phyloP scores from a whole-genome alignment of 176 grass and related monocot species.

The Lolium multiflorum region DNA sequence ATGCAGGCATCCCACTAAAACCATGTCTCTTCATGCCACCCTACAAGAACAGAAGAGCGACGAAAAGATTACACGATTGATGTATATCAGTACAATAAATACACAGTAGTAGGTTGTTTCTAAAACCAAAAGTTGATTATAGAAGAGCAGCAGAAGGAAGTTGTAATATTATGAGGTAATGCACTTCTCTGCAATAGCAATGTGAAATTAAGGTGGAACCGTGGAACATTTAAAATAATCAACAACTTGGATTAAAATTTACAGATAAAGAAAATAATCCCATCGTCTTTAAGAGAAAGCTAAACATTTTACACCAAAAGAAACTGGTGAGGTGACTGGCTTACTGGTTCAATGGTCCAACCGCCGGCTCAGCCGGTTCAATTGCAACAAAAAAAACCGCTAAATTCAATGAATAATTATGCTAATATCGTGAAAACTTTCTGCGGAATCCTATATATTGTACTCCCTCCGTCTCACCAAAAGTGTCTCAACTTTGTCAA shows the following conservation, averaged over 20 bases:
- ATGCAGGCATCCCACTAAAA: conserved; percentile 77
- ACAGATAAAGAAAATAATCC: neutral
- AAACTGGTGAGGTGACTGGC: no score
- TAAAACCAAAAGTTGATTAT: neutral
- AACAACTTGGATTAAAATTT: conserved; percentile 14
- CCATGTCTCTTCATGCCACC: conserved; percentile 95
- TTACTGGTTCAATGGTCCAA: no score
- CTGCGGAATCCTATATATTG: no score
- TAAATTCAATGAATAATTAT: no score
- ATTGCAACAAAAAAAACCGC: no score
- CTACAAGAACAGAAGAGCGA: conserved; percentile 53
- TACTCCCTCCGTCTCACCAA: no score
- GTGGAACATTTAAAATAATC: neutral
- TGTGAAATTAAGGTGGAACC: conserved; percentile 42
- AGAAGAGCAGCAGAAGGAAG: conserved; percentile 11
- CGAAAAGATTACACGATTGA: neutral
- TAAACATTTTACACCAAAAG: conserved; percentile 4
- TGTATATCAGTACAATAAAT: neutral
- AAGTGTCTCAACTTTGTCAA: no score
- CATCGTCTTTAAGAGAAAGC: conserved; percentile 27
- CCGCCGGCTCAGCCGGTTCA: no score
- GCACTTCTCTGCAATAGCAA: neutral
- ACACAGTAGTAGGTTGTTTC: conserved; percentile 25
- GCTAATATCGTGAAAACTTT: no score
- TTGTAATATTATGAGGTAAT: conserved; percentile 8